A percentile compares a stretch with the other conserved stretches of the same genome.
phyloP scores from a whole-genome alignment of 345 rosid genomes.

The Hibiscus trionum region DNA sequence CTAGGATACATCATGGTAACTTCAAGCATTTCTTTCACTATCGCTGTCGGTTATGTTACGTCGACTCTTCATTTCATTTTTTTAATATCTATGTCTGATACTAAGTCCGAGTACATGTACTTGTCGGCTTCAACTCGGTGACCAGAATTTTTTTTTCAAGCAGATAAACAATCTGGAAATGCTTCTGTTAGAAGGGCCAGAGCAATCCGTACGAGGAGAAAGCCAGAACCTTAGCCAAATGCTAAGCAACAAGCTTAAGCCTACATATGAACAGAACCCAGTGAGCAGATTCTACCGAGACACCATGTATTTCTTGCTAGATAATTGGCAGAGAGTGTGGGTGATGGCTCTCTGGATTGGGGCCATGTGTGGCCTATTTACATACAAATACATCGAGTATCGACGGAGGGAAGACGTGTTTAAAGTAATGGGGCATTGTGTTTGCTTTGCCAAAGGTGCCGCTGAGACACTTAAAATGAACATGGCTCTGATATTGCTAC shows the following conservation, averaged over 20 bases:
- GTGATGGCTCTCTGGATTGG: constrained; percentile 53
- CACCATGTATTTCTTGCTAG: constrained; percentile 44
- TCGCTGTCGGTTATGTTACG: too few species aligned
- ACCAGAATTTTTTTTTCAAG: background rate
- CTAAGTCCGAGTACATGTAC: background rate
- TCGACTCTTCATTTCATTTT: background rate
- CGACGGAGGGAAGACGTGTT: constrained; percentile 41
- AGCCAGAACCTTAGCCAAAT: constrained; percentile 54
- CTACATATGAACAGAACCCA: constrained; percentile 41
- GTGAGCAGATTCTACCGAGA: constrained; percentile 32
- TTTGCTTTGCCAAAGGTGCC: constrained; percentile 75
- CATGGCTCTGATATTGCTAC: constrained; percentile 73
- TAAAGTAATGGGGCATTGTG: constrained; percentile 61
- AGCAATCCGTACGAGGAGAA: constrained; percentile 46
- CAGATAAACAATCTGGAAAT: constrained; percentile 65
- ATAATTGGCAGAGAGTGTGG: constrained; percentile 79
- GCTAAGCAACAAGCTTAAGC: constrained; percentile 73
- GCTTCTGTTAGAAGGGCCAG: constrained; percentile 52
- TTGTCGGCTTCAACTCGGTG: background rate
- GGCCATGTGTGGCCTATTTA: constrained; percentile 49
- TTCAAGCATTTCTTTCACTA: background rate
- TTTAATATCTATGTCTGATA: too few species aligned
- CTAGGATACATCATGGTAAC: constrained; percentile 70
- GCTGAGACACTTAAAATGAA: constrained; percentile 64
- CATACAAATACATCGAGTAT: constrained; percentile 55